Evolutionary conservation across 306 rosid species (phyloP), one percentile per base, ranked within the genome.

Genomic region (Vigna nakashimae): DNA sequence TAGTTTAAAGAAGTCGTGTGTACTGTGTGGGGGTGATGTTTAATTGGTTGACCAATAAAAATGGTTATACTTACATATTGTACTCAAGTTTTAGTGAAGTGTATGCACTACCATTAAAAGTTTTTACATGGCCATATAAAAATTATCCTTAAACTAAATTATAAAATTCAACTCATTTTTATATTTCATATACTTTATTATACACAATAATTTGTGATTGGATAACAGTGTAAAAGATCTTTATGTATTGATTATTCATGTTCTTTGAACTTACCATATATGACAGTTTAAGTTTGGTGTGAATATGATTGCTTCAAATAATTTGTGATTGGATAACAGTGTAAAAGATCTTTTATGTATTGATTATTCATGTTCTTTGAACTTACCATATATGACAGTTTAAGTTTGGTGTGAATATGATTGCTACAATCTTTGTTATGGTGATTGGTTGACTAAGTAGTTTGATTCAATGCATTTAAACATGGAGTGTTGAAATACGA

Each of bases 391-490:
- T 43, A 43, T 43, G 14, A 43, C 49, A 43, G 9, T 43, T 43
- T 43, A 43, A 43, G 49, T 2, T 53, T 74, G 58, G 34, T 81
- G 30, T 14, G 34, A 51, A 7, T 24, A 8, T 69, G 62, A 51
- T 75, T 1, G 63, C 73, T 67, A 52, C 67, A 6, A 6, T 53
- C 52, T n/a, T 52, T 72, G 9, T 48, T 3, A 10, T 53, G 9
- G 18, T 8, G 50, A 40, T 65, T 52, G 2, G 9, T 52, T 55
- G 34, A 53, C 65, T 7, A n/a, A 20, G 8, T 75, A 38, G 17
- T 32, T 51, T 68, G 65, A 13, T 43, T 81, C 43, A 59, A 38
- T 17, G 57, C 16, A 48, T 76, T 74, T 26, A 6, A 51, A 51
- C 36, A 42, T 14, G 6, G 52, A 53, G 68, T 9, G 13, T 51